Evolutionary conservation across 176 grass and related monocot genomes (phyloP).

Genomic region (Lolium multiflorum): DNA sequence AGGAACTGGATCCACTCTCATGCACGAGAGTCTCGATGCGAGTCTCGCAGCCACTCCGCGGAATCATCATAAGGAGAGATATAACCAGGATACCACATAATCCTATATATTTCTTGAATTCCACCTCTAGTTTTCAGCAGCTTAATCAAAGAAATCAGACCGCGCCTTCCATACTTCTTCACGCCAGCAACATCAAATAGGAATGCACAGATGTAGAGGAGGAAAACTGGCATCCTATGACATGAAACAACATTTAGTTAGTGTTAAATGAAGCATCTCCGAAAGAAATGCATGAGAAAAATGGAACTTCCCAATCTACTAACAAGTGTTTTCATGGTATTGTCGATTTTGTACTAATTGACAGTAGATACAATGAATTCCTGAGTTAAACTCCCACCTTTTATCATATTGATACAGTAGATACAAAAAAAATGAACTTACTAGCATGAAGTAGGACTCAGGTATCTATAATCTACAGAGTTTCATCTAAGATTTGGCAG

Average conservation of each 20-base stretch:
- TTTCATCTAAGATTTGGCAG: background rate
- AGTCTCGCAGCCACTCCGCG: background rate
- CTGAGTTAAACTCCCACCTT: background rate
- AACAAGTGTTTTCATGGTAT: background rate
- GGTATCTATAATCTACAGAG: background rate
- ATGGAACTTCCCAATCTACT: background rate
- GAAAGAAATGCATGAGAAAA: background rate
- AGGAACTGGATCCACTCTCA: background rate
- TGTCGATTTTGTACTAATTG: background rate
- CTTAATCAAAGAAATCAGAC: background rate
- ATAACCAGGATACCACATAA: constrained; percentile 5
- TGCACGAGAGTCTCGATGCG: background rate
- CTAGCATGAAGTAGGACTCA: background rate
- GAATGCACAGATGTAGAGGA: constrained; percentile 12
- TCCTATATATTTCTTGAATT: background rate
- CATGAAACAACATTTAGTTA: background rate
- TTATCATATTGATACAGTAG: background rate
- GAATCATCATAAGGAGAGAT: background rate
- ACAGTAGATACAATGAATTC: background rate
- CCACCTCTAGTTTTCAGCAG: constrained; percentile 13
- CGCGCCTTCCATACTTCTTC: constrained; percentile 4
- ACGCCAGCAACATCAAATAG: constrained; percentile 4
- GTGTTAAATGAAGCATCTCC: constrained; percentile 8
- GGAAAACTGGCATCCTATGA: constrained; percentile 23
- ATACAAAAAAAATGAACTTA: background rate